Evolutionary conservation across 1,284 basidiomycete genomes (phyloP).

Genomic region (Cystobasidium sp.): DNA sequence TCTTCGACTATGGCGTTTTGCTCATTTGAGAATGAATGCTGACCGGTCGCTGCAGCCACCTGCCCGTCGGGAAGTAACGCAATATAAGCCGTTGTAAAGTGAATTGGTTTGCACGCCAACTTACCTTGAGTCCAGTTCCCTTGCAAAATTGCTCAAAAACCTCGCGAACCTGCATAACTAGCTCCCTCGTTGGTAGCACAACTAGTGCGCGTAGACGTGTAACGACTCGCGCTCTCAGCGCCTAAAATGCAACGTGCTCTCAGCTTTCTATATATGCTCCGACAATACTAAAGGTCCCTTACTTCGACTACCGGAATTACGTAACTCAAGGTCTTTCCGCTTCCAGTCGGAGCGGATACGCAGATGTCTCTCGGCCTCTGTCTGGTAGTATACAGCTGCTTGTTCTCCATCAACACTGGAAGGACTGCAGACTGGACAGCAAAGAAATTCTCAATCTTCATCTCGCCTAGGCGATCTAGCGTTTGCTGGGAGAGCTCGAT

Average conservation of each 20-base stretch:
- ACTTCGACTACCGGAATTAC: slow-evolving; percentile 90
- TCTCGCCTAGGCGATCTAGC: slow-evolving; percentile 7
- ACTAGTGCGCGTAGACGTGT: slow-evolving; percentile 87
- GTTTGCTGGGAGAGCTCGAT: slow-evolving; percentile 9
- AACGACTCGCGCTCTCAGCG: slow-evolving; percentile 72
- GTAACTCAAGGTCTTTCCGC: slow-evolving; percentile 95
- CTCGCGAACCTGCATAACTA: slow-evolving; percentile 91
- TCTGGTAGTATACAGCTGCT: slow-evolving; percentile 71
- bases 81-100: slow-evolving; percentile 15
- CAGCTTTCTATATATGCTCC: background rate
- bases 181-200: slow-evolving; percentile 90
- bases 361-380: slow-evolving; percentile 79
- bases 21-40: slow-evolving; percentile 81
- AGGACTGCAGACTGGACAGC: slow-evolving; percentile 75
- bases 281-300: slow-evolving; percentile 47
- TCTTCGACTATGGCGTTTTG: slow-evolving; percentile 72
- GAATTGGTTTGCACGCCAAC: slow-evolving; percentile 42
- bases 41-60: slow-evolving; percentile 79
- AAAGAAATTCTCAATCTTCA: slow-evolving; percentile 41
- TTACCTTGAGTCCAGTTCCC: slow-evolving; percentile 82
- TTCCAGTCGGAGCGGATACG: slow-evolving; percentile 96
- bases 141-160: slow-evolving; percentile 83
- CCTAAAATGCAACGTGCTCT: slow-evolving; percentile 58
- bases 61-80: slow-evolving; percentile 53
- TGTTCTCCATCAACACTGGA: slow-evolving; percentile 69